Evolutionary conservation across 2,329 filamentous ascomycete species (phyloP).

Genomic region (Orbilia blumenaviensis): DNA sequence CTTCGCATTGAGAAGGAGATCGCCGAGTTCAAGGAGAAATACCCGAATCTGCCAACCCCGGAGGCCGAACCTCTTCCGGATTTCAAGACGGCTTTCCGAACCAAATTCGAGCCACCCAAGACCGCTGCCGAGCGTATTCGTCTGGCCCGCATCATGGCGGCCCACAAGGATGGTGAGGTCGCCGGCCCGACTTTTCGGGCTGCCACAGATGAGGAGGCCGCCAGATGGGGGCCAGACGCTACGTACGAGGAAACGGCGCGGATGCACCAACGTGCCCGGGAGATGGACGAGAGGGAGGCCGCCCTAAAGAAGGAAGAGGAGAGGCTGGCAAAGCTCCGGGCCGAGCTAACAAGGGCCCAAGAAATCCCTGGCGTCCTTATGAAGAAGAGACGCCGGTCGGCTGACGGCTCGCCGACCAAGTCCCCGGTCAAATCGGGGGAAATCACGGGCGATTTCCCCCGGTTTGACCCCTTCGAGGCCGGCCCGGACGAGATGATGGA

Average conservation of each 20-base stretch:
- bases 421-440: not conserved
- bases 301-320: not conserved
- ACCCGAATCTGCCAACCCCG: not conserved
- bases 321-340: not conserved
- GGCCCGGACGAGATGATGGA: not conserved
- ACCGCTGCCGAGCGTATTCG: slow-evolving; percentile 4
- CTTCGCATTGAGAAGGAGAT: not conserved
- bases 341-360: not conserved
- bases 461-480: slow-evolving; percentile 48
- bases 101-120: not conserved
- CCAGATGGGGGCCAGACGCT: not conserved
- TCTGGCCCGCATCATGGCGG: slow-evolving; percentile 5
- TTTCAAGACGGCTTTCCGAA: slow-evolving; percentile 10
- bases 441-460: slow-evolving; percentile 16
- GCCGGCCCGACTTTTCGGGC: not conserved
- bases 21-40: not conserved
- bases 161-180: not conserved
- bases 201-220: not conserved
- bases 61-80: slow-evolving; percentile 9
- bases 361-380: not conserved
- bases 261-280: not conserved
- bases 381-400: not conserved
- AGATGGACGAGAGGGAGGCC: slow-evolving; percentile 15
- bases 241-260: not conserved
- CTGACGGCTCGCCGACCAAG: not conserved